Conservation (phyloP, 208 protist genomes). For the Porcisia hertigi region DNA sequence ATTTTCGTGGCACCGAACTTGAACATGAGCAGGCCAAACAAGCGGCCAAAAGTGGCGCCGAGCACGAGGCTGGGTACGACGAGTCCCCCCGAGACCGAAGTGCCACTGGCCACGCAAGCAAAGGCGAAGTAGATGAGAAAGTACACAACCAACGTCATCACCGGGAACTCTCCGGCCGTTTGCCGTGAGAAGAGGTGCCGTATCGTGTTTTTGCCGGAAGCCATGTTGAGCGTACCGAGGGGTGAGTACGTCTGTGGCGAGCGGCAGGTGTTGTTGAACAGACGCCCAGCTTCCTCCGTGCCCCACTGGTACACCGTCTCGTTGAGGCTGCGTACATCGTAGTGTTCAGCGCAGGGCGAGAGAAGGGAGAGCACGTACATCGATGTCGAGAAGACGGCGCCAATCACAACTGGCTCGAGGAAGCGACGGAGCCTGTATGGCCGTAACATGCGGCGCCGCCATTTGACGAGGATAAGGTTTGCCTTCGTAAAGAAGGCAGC, state of each 20-base stretch:
- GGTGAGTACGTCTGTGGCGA: constrained; percentile 62
- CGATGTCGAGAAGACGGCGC: constrained; percentile 53
- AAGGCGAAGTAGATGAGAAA: constrained; percentile 85
- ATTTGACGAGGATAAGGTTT: constrained; percentile 85
- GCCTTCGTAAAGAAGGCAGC: constrained; percentile 90
- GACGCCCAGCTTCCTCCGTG: constrained; percentile 51
- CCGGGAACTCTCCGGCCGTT: constrained; percentile 75
- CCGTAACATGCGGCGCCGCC: constrained; percentile 54
- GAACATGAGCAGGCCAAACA: constrained; percentile 82
- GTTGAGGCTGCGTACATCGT: constrained; percentile 37
- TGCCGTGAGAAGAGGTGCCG: constrained; percentile 88
- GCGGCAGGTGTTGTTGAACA: constrained; percentile 78
- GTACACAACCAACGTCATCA: constrained; percentile 67
- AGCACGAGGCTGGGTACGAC: constrained; percentile 92
- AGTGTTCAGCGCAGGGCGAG: constrained; percentile 41
- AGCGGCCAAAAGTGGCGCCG: constrained; percentile 83
- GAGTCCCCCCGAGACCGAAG: constrained; percentile 82
- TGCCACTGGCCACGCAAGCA: constrained; percentile 74
- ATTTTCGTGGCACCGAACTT: constrained; percentile 36
- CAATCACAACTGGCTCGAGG: constrained; percentile 70
- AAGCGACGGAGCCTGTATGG: constrained; percentile 62
- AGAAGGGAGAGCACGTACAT: constrained; percentile 57
- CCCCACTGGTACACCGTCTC: constrained; percentile 64
- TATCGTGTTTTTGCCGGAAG: constrained; percentile 86
- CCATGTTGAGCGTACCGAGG: constrained; percentile 81